Evolutionary conservation across 169 alveolate species (phyloP), one percentile per base, ranked within the genome.

Genomic region (Pseudocohnilembus persalinus): DNA sequence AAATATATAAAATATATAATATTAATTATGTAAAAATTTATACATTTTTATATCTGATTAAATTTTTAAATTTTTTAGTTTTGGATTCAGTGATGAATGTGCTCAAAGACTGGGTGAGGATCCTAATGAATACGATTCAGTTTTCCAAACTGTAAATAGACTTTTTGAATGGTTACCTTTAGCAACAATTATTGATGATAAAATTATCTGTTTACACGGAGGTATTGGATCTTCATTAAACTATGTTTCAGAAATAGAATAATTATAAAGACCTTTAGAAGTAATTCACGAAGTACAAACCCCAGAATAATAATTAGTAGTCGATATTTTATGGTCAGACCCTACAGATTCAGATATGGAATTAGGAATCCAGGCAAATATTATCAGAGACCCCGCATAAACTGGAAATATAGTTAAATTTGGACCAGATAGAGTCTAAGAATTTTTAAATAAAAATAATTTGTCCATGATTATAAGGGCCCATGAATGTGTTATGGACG

Each of bases 401-500:
- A 97, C 99, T 28, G 99, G 99, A 33, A 98, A 98, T 89, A 99
- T 99, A 79, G 99, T 98, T 32, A 98, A 98, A 90, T 99, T 97
- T 89, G 99, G 99, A 0, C 98, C 98, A 29, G 97, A 96, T 82
- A 95, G 98, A 82, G 97, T 97, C 0, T 90, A 94, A 31, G 78
- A 88, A 30, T 97, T 97, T 89, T 80, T 97, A 32, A 89, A 94
- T 72, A 91, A 89, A 72, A 97, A 97, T 84, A 93, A 94, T 83
- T 93, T 95, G 31, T 91, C 94, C 32, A 84, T 93, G 85, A 95
- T 97, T 72, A 92, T 97, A 80, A 94, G 99, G 83, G 99, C 99
- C 1, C 99, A 99, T 90, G 99, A 99, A 92, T 99, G 99, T 88
- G 99, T 99, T n/a, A 98, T 98, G 99, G 99, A 98, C 92, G 99